Base-by-base conservation (phyloP, 2,329 filamentous ascomycete genomes). In the Exophiala phaeomuriformis region DNA sequence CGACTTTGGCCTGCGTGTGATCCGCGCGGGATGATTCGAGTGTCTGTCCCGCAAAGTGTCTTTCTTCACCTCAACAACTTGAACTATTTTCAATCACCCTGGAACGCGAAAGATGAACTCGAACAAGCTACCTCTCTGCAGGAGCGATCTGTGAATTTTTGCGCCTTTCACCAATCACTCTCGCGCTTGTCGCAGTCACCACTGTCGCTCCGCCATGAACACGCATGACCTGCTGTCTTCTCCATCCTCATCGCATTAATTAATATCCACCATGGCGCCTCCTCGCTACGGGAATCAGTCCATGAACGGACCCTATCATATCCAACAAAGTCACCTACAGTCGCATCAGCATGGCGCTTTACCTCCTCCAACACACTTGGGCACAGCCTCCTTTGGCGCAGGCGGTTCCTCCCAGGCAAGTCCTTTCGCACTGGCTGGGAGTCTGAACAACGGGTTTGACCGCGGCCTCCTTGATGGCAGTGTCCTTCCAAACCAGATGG, bases 401-500 rank as follows among this genome's bases (percentile, higher is more conserved):
- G 70, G 66, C 58, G 83, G 50, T 8, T 59, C 60, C 5, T 60
- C 60, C 19, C 55, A 42, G 42, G 55, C 59, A 40, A 63, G 57
- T 47, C 58, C 60, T 8, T 63, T 63, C 50, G 60, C 59, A 5
- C 35, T 63, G 43, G 43, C 55, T 55, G 80, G 72, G 52, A 79
- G 72, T 59, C 80, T 76, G 61, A 77, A 71, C 52, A 63, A 73
- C 44, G 79, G 79, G 6, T 83, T 83, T 58, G 78, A 77, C 43
- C 68, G 64, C 28, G 63, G 63, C 32, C 57, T 74, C 33, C 67
- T 71, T 35, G 72, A 72, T 44, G 72, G 75, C 51, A 77, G 76
- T 28, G 74, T 89, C 1, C 80, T 95, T 48, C 88, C 84, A 32
- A 91, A 88, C 69, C 88, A 94, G 69, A 89, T 88, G 59, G 89